Base-by-base conservation (phyloP, 768 basidiomycete genomes). In the Tulasnella sp. region DNA sequence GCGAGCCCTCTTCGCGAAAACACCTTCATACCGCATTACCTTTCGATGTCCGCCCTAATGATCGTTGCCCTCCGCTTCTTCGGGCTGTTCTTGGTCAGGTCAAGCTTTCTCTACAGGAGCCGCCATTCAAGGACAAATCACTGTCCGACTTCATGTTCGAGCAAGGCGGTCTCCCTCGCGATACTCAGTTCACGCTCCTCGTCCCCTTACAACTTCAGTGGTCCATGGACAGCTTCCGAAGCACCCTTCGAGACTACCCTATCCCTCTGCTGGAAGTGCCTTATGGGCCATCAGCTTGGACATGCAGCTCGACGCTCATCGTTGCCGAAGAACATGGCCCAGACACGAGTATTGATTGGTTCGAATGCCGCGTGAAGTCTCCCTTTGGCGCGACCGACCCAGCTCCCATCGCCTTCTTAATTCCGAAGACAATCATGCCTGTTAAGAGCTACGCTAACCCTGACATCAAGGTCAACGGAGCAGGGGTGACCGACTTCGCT, bases 371-470 rank as follows among this genome's bases (percentile, higher is more conserved):
- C 4, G 85, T 97, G 78, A 83, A 91, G 70, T 86, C 87, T n/a
- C 81, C 84, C 3, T 86, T 87, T 37, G 89, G 88, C 38, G 81
- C 86, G 40, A 84, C 84, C 37, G 88, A 86, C 7, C 85, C 87
- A 37, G 82, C 84, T 1, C 85, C 87, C 6, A 86, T 96, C 68
- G 85, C 84, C 34, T 82, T 96, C 52, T 78, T 83, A 54, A 86
- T 97, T 40, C 94, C 95, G 1, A 97, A 96, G 82, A 96, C 95
- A 0, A 91, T 94, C 76, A 97, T 96, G 93, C 92, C 96, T 0
- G 92, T 96, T 80, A 99, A 99, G 83, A 93, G 91, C 9, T 97
- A 96, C 80, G 92, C 93, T 0, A 86, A 88, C 67, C 93, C 95
- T 3, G 83, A 84, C 15, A 87, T 98, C 79, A 86, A 86, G 25